These are phyloP conservation scores for Monosporascus sp. DNA, from an alignment of 2,329 filamentous ascomycete species.

Conservation along the genomic window DNA sequence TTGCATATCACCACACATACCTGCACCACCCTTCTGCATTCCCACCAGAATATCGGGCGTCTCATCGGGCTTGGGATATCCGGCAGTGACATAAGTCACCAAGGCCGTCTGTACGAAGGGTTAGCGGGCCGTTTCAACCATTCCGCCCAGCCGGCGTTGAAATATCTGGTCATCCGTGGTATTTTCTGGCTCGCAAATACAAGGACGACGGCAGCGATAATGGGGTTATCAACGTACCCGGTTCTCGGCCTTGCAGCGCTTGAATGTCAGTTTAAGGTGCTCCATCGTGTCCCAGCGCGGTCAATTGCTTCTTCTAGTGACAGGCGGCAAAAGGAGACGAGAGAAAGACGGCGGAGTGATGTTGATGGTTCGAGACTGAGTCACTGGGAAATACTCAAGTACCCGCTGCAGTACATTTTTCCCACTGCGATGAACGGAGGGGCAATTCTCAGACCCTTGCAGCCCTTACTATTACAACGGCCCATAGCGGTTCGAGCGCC, in stretches of 20 bases:
- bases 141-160: neutral
- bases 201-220: conserved; percentile 1
- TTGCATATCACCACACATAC: conserved; percentile 41
- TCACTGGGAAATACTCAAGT: neutral
- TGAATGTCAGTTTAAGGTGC: conserved; percentile 53
- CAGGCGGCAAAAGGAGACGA: neutral
- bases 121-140: conserved; percentile 3
- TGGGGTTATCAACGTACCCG: conserved; percentile 37
- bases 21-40: conserved; percentile 88
- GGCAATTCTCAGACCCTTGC: neutral
- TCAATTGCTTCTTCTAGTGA: conserved; percentile 9
- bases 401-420: neutral
- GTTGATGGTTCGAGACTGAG: neutral
- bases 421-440: neutral
- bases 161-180: neutral
- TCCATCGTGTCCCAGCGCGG: conserved; percentile 40
- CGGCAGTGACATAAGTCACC: conserved; percentile 94
- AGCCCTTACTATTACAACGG: no score
- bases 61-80: conserved; percentile 77
- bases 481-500: no score
- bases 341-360: neutral
- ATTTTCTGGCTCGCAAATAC: neutral
- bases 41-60: conserved; percentile 80
- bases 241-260: conserved; percentile 53
- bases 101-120: conserved; percentile 61